These are phyloP conservation scores for Stachybotrys chlorohalonatus DNA, from an alignment of 2,329 filamentous ascomycete genomes.

Conservation along the genomic window DNA sequence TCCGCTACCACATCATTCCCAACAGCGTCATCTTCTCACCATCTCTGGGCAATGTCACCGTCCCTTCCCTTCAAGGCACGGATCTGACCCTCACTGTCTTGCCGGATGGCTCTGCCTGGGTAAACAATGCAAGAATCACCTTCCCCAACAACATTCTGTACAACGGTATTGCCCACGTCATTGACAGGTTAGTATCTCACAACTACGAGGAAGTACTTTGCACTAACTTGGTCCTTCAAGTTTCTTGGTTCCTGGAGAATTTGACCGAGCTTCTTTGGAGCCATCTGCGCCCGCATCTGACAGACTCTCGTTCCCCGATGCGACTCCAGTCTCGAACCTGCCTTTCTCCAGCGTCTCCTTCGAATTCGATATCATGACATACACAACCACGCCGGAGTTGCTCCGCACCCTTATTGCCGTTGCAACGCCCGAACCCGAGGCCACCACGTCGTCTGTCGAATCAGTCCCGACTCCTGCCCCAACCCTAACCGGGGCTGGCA, in stretches of 20 bases:
- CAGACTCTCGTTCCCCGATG: neutral
- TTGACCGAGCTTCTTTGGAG: neutral
- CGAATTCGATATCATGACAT: neutral
- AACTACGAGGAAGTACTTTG: neutral
- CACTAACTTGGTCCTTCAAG: neutral
- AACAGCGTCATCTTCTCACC: constrained; percentile 1
- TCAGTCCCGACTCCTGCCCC: neutral
- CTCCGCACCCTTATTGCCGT: neutral
- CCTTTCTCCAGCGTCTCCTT: constrained; percentile 1
- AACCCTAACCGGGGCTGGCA: neutral
- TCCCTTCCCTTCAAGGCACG: neutral
- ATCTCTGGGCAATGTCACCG: constrained; percentile 1
- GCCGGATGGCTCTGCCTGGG: constrained; percentile 1
- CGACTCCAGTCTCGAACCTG: neutral
- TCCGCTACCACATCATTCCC: constrained; percentile 1
- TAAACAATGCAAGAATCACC: neutral
- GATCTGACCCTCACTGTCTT: constrained; percentile 1
- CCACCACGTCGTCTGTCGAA: neutral
- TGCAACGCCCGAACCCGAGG: neutral
- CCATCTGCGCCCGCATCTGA: neutral
- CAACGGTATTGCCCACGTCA: constrained; percentile 1
- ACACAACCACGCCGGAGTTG: neutral
- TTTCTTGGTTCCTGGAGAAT: neutral
- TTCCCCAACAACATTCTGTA: constrained; percentile 1
- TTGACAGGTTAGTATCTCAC: neutral